Evolutionary conservation across 2,329 filamentous ascomycete species (phyloP).

Genomic region (Aureobasidium sp.): DNA sequence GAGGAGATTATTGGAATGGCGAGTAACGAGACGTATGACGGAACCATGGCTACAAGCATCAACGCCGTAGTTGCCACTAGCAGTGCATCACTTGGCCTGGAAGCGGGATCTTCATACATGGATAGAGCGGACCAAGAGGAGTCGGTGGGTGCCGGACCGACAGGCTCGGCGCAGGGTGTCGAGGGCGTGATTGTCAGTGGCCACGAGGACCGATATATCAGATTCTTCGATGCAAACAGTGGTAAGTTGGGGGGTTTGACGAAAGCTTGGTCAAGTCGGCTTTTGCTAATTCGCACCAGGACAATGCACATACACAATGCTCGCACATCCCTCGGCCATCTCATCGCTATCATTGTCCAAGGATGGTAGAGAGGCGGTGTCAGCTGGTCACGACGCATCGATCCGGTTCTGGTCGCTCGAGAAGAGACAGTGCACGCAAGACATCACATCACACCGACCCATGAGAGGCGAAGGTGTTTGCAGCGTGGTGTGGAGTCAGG

Average conservation of each 20-base stretch:
- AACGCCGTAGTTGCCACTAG: conserved; percentile 81
- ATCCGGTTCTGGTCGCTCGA: conserved; percentile 96
- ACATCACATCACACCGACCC: conserved; percentile 84
- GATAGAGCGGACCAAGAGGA: conserved; percentile 66
- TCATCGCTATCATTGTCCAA: conserved; percentile 86
- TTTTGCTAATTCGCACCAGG: conserved; percentile 46
- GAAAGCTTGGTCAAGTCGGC: not conserved
- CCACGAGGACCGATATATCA: conserved; percentile 91
- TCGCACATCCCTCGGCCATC: conserved; percentile 89
- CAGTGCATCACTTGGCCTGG: conserved; percentile 60
- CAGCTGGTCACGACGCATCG: conserved; percentile 89
- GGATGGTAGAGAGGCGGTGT: conserved; percentile 89
- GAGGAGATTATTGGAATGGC: conserved; percentile 92
- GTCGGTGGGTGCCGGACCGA: conserved; percentile 67
- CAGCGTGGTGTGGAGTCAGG: conserved; percentile 89
- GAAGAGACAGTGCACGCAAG: conserved; percentile 90
- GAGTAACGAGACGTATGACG: conserved; percentile 88
- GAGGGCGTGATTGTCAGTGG: conserved; percentile 94
- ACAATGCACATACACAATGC: conserved; percentile 99
- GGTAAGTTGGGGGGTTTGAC: conserved; percentile 55
- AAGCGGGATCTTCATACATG: conserved; percentile 59
- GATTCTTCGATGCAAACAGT: conserved; percentile 97
- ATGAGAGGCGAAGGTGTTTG: conserved; percentile 97
- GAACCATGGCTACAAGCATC: conserved; percentile 72
- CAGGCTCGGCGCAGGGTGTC: conserved; percentile 65